Conservation (phyloP, 2,329 filamentous ascomycete species). For the Gyromitra esculenta region DNA sequence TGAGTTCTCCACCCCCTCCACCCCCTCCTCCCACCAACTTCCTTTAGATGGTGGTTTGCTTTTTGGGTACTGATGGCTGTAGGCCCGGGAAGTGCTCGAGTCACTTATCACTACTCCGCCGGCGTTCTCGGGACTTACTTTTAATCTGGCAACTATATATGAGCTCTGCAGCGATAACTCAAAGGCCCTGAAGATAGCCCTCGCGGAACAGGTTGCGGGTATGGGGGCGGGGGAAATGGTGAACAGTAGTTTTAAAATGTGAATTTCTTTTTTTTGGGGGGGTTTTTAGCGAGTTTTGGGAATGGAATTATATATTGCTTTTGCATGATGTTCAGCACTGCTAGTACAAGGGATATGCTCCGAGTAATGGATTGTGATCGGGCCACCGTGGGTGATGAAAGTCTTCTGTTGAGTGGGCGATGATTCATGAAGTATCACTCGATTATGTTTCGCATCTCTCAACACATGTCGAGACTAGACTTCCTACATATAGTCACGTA, state of each 20-base stretch:
- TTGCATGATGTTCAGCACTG: neutral
- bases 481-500: no score
- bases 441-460: neutral
- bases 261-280: slow-evolving; percentile 6
- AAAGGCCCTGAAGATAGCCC: slow-evolving; percentile 72
- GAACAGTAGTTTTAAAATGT: slow-evolving; percentile 81
- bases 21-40: no score
- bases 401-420: no score
- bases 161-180: slow-evolving; percentile 87
- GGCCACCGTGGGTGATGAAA: neutral
- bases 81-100: slow-evolving; percentile 75
- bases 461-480: neutral
- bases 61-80: slow-evolving; percentile 56
- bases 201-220: slow-evolving; percentile 75
- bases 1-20: slow-evolving; percentile 60
- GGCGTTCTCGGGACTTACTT: slow-evolving; percentile 81
- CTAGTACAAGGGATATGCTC: neutral
- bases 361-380: neutral
- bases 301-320: neutral
- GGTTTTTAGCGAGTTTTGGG: no score
- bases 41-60: neutral
- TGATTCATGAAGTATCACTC: neutral
- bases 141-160: slow-evolving; percentile 91
- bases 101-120: slow-evolving; percentile 69
- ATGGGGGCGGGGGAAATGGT: slow-evolving; percentile 77